These are phyloP conservation scores for Magnaporthales sp. DNA, from an alignment of 2,329 filamentous ascomycete species.

Conservation along the genomic window DNA sequence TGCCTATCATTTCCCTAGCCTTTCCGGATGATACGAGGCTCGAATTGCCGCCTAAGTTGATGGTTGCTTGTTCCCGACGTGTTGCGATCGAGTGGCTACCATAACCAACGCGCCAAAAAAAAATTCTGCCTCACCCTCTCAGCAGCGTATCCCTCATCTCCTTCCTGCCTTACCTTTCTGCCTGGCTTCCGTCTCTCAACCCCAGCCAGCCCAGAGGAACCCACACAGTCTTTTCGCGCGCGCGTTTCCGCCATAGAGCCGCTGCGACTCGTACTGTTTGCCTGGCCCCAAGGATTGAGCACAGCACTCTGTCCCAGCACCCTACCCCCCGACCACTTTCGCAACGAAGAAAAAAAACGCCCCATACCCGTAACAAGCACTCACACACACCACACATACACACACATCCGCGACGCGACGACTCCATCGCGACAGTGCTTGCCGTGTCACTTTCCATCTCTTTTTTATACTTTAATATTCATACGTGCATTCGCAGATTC, in stretches of 20 bases:
- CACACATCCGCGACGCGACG: slow-evolving; percentile 33
- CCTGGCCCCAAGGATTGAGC: neutral
- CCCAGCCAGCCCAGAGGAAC: neutral
- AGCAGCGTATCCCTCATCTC: neutral
- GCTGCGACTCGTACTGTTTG: neutral
- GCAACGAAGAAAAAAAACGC: slow-evolving; percentile 9
- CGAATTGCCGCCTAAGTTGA: slow-evolving; percentile 10
- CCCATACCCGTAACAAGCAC: slow-evolving; percentile 16
- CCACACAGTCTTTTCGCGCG: neutral
- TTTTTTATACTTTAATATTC: slow-evolving; percentile 23
- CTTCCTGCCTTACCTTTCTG: neutral
- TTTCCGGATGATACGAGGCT: slow-evolving; percentile 13
- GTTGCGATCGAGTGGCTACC: neutral
- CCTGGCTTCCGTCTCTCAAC: neutral
- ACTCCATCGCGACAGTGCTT: slow-evolving; percentile 34
- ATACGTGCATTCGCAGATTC: slow-evolving; percentile 23
- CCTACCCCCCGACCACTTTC: slow-evolving; percentile 1
- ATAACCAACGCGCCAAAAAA: neutral
- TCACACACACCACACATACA: slow-evolving; percentile 18
- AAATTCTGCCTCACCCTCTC: neutral
- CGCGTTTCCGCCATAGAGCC: neutral
- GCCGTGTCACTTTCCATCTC: slow-evolving; percentile 35
- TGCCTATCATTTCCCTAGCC: slow-evolving; percentile 10
- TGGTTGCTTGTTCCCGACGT: slow-evolving; percentile 8
- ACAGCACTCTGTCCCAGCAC: neutral